A percentile compares a stretch with the other conserved stretches of the same genome.
Conservation (phyloP, 768 basidiomycete genomes). For the Mycena kentingensis region DNA sequence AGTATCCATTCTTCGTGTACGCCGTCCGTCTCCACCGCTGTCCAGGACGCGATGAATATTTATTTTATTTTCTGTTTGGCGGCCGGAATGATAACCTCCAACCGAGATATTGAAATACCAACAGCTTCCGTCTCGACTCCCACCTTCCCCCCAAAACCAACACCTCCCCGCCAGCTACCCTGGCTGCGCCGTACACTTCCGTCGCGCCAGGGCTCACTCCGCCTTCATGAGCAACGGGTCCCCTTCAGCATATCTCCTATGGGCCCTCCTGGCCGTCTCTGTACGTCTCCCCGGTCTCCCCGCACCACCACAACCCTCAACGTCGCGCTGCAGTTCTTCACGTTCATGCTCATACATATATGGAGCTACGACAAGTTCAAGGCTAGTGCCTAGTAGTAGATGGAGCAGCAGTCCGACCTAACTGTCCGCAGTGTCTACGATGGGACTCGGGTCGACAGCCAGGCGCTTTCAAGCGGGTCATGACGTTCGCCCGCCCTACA, state of each 20-base stretch:
- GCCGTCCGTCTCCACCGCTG: too few species aligned
- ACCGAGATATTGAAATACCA: too few species aligned
- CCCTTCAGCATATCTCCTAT: constrained; percentile 72
- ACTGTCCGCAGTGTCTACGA: constrained; percentile 48
- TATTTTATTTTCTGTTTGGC: too few species aligned
- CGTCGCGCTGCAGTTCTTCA: constrained; percentile 54
- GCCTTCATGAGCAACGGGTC: constrained; percentile 70
- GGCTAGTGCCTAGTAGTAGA: not conserved
- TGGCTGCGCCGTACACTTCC: not conserved
- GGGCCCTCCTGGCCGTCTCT: constrained; percentile 68
- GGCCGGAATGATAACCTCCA: too few species aligned
- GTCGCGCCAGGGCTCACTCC: constrained; percentile 9
- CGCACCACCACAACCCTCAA: constrained; percentile 5
- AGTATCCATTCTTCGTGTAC: too few species aligned
- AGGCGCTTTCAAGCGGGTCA: constrained; percentile 84
- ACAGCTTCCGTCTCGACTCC: not conserved
- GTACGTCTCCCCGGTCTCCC: constrained; percentile 53
- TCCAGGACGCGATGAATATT: too few species aligned
- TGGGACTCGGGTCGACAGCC: constrained; percentile 79
- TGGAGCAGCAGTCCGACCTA: not conserved
- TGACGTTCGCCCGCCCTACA: constrained; percentile 65
- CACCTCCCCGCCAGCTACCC: too few species aligned
- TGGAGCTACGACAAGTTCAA: constrained; percentile 79
- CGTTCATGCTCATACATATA: constrained; percentile 72
- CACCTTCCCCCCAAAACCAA: not conserved